Conservation (phyloP, 2,329 filamentous ascomycete genomes). For the Daldinia eschscholtzii region DNA sequence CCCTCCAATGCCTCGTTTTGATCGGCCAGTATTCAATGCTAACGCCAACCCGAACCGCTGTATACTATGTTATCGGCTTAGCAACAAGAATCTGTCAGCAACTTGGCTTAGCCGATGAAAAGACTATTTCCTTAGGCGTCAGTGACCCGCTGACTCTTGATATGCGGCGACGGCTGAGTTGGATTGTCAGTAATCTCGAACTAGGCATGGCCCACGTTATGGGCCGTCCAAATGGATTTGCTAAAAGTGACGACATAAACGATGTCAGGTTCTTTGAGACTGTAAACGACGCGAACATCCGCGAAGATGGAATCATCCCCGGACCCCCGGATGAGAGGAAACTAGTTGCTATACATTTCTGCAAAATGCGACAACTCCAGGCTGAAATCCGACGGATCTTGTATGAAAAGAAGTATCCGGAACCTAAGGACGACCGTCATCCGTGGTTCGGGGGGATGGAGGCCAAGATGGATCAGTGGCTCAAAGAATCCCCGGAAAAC, state of each 20-base stretch:
- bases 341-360: slow-evolving; percentile 90
- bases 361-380: slow-evolving; percentile 89
- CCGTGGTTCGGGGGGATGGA: slow-evolving; percentile 90
- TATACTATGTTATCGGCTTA: slow-evolving; percentile 93
- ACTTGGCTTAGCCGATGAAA: slow-evolving; percentile 87
- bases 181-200: slow-evolving; percentile 91
- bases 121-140: slow-evolving; percentile 78
- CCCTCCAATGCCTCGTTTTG: slow-evolving; percentile 88
- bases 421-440: slow-evolving; percentile 82
- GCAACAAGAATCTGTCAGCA: slow-evolving; percentile 91
- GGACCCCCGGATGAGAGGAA: slow-evolving; percentile 85
- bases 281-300: slow-evolving; percentile 87
- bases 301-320: slow-evolving; percentile 77
- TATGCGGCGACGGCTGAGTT: slow-evolving; percentile 88
- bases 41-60: slow-evolving; percentile 90
- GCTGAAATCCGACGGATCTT: slow-evolving; percentile 87
- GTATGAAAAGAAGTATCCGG: slow-evolving; percentile 84
- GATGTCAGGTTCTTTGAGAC: slow-evolving; percentile 88
- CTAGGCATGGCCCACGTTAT: slow-evolving; percentile 88
- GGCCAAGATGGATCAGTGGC: slow-evolving; percentile 82
- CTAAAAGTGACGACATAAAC: slow-evolving; percentile 83
- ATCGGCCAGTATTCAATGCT: slow-evolving; percentile 93
- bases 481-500: slow-evolving; percentile 79
- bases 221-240: slow-evolving; percentile 87
- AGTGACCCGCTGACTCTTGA: slow-evolving; percentile 83